Percentiles rank a stretch among this genome's conserved stretches.
Evolutionary conservation across 1,139 yeast genomes (phyloP).

Genomic region (Kodamaea plutei): DNA sequence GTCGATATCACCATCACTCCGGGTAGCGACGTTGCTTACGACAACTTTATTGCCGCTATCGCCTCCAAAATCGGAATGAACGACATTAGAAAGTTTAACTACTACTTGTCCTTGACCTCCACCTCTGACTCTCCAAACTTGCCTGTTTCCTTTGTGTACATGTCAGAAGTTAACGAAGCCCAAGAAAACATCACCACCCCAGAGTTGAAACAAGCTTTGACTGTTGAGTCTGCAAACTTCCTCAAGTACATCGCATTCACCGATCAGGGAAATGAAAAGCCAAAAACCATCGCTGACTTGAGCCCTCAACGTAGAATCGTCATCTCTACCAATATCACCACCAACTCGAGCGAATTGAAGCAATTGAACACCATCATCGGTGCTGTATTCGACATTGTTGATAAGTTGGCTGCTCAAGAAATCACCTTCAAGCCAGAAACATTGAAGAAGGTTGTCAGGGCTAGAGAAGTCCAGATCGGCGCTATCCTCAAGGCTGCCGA

Average conservation of each 20-base stretch:
- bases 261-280: constrained; percentile 73
- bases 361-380: constrained; percentile 46
- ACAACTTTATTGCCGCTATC: constrained; percentile 74
- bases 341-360: constrained; percentile 41
- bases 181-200: constrained; percentile 57
- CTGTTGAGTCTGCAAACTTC: constrained; percentile 49
- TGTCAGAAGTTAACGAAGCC: constrained; percentile 85
- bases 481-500: constrained; percentile 60
- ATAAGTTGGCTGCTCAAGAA: constrained; percentile 44
- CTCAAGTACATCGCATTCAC: constrained; percentile 73
- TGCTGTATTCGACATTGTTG: constrained; percentile 53
- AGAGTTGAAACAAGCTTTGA: constrained; percentile 47
- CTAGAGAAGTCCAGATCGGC: constrained; percentile 66
- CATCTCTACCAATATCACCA: constrained; percentile 47
- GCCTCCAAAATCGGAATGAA: constrained; percentile 86
- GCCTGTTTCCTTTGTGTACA: constrained; percentile 75
- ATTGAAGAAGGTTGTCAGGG: constrained; percentile 65
- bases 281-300: constrained; percentile 49
- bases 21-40: constrained; percentile 49
- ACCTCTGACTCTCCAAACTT: constrained; percentile 67
- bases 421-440: constrained; percentile 61
- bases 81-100: constrained; percentile 67
- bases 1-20: constrained; percentile 63
- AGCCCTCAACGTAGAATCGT: constrained; percentile 54
- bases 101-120: constrained; percentile 78